These are phyloP conservation scores for Cladophialophora psammophila DNA, from an alignment of 2,329 filamentous ascomycete genomes.

Conservation along the genomic window DNA sequence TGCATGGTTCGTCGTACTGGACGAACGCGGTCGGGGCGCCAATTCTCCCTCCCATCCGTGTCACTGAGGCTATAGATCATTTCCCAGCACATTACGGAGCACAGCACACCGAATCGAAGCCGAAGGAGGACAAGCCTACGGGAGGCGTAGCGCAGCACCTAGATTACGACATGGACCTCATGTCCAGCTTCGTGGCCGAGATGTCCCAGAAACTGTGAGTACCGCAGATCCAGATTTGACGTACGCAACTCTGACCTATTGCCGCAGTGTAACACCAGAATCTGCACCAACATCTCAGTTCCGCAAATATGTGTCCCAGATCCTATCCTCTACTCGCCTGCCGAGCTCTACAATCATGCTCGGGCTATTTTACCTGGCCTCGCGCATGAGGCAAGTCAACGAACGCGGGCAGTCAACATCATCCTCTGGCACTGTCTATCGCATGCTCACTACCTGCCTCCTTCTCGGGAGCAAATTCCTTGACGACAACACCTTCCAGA, in stretches of 20 bases:
- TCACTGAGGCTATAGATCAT: slow-evolving; percentile 45
- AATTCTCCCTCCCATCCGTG: slow-evolving; percentile 52
- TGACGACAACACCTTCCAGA: slow-evolving; percentile 97
- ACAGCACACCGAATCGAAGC: slow-evolving; percentile 47
- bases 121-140: slow-evolving; percentile 70
- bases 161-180: slow-evolving; percentile 95
- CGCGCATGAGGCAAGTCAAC: slow-evolving; percentile 78
- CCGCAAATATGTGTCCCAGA: slow-evolving; percentile 89
- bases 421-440: slow-evolving; percentile 77
- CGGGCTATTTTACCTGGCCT: slow-evolving; percentile 87
- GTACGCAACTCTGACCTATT: slow-evolving; percentile 63
- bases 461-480: slow-evolving; percentile 93
- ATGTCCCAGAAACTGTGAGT: slow-evolving; percentile 79
- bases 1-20: slow-evolving; percentile 34
- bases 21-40: slow-evolving; percentile 43
- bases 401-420: slow-evolving; percentile 61
- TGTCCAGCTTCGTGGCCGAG: slow-evolving; percentile 93
- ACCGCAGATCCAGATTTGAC: background rate
- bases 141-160: slow-evolving; percentile 92
- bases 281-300: slow-evolving; percentile 74
- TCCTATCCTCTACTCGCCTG: slow-evolving; percentile 86
- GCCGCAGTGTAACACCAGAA: slow-evolving; percentile 68
- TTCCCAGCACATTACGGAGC: slow-evolving; percentile 38
- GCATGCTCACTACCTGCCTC: slow-evolving; percentile 83
- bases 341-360: slow-evolving; percentile 91